These are phyloP conservation scores for Calonectria montana DNA, from an alignment of 2,329 filamentous ascomycete species.

Conservation along the genomic window DNA sequence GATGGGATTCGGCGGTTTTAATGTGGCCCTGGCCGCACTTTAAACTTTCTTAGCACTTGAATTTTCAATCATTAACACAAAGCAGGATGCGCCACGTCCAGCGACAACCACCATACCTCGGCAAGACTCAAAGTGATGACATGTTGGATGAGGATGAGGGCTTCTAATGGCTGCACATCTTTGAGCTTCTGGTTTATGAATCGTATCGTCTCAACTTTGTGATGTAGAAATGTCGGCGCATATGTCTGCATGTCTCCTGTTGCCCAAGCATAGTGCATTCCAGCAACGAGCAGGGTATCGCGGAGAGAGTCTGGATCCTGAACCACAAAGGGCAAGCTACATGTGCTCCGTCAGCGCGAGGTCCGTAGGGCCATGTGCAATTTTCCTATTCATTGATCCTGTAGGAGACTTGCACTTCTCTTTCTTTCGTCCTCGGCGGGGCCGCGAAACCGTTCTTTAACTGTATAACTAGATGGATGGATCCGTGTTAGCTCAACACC, in stretches of 20 bases:
- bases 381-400: background rate
- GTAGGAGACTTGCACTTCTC: constrained; percentile 15
- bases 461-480: background rate
- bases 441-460: background rate
- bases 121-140: constrained; percentile 32
- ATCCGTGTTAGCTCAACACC: background rate
- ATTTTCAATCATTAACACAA: background rate
- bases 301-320: constrained; percentile 31
- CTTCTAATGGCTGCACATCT: background rate
- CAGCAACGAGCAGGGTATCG: constrained; percentile 30
- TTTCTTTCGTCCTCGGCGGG: background rate
- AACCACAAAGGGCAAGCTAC: constrained; percentile 23
- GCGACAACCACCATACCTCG: constrained; percentile 26
- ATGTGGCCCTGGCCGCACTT: constrained; percentile 29
- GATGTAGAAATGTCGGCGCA: constrained; percentile 28
- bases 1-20: constrained; percentile 25
- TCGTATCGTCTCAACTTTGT: constrained; percentile 26
- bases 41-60: background rate
- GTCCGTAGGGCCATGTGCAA: fast-evolving
- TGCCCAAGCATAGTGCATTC: constrained; percentile 36
- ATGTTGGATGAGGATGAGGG: constrained; percentile 33
- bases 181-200: constrained; percentile 28
- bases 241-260: constrained; percentile 28
- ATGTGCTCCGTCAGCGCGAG: background rate
- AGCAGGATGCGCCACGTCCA: background rate